phyloP scores from a whole-genome alignment of 2,329 filamentous ascomycete genomes.

The Chaetomium strumarium region DNA sequence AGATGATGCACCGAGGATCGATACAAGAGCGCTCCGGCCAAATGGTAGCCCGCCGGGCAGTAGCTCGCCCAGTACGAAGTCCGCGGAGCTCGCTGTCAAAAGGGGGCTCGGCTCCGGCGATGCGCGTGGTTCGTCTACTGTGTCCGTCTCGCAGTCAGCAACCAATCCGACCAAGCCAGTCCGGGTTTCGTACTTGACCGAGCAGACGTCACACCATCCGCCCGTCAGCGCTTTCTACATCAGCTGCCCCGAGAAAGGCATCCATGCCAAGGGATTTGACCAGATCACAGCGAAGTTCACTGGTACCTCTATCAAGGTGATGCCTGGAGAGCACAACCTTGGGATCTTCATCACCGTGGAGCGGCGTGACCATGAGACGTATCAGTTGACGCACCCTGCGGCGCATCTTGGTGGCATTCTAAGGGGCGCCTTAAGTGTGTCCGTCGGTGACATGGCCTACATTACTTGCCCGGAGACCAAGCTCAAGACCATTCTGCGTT shows the following conservation, averaged over 20 bases:
- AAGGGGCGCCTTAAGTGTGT: constrained; percentile 80
- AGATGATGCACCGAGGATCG: constrained; percentile 64
- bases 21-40: constrained; percentile 41
- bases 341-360: constrained; percentile 91
- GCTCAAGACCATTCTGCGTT: constrained; percentile 87
- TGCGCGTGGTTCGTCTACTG: constrained; percentile 42
- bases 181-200: constrained; percentile 87
- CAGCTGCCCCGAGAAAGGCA: constrained; percentile 83
- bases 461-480: constrained; percentile 85
- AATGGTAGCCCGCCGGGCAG: constrained; percentile 33
- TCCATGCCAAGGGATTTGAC: constrained; percentile 85
- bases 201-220: constrained; percentile 96
- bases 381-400: constrained; percentile 91
- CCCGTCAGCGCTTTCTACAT: constrained; percentile 95
- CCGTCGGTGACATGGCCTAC: constrained; percentile 83
- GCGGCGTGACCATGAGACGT: constrained; percentile 77
- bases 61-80: constrained; percentile 44
- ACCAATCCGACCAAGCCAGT: constrained; percentile 45
- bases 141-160: constrained; percentile 47
- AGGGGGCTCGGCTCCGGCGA: constrained; percentile 27
- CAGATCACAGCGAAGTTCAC: constrained; percentile 98
- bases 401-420: constrained; percentile 86
- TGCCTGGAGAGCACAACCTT: constrained; percentile 86
- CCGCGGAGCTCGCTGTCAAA: constrained; percentile 30
- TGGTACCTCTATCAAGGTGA: constrained; percentile 86